Evolutionary conservation across 768 basidiomycete species (phyloP).

Genomic region (Xerocomus brunneocitrinus): DNA sequence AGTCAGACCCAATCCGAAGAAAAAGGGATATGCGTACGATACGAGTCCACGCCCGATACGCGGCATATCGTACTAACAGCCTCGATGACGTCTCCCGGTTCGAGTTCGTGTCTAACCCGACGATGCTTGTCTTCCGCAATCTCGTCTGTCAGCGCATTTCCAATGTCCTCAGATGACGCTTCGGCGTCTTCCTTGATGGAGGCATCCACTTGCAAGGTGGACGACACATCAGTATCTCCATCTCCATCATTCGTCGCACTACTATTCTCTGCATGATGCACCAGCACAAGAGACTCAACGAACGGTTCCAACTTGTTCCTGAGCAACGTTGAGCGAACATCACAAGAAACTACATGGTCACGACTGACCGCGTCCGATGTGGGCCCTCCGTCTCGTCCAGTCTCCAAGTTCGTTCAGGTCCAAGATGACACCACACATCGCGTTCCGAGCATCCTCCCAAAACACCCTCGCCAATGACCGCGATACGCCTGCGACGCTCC

Average conservation of each 20-base stretch:
- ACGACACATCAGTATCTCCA: conserved; percentile 41
- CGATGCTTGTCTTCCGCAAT: conserved; percentile 86
- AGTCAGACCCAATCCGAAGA: not conserved
- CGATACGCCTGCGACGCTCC: conserved; percentile 70
- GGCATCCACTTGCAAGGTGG: conserved; percentile 34
- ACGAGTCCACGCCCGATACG: conserved; percentile 87
- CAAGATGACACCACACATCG: conserved; percentile 72
- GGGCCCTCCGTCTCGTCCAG: conserved; percentile 93
- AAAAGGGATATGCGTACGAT: conserved; percentile 50
- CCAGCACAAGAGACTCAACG: conserved; percentile 39
- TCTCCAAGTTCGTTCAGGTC: conserved; percentile 55
- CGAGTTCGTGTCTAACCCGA: conserved; percentile 78
- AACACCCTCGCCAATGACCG: conserved; percentile 56
- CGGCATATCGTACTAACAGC: conserved; percentile 82
- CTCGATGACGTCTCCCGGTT: conserved; percentile 87
- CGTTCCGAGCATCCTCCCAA: conserved; percentile 65
- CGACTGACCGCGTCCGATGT: conserved; percentile 67
- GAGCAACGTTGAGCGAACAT: conserved; percentile 2
- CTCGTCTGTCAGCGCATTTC: conserved; percentile 62
- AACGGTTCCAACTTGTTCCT: conserved; percentile 79
- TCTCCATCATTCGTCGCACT: conserved; percentile 38
- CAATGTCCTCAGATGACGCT: conserved; percentile 12
- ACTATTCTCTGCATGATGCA: conserved; percentile 13
- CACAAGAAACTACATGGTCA: not conserved
- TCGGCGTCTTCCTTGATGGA: conserved; percentile 16